Conservation (phyloP, 441 rosid genomes). For the Adansonia madagascariensis region DNA sequence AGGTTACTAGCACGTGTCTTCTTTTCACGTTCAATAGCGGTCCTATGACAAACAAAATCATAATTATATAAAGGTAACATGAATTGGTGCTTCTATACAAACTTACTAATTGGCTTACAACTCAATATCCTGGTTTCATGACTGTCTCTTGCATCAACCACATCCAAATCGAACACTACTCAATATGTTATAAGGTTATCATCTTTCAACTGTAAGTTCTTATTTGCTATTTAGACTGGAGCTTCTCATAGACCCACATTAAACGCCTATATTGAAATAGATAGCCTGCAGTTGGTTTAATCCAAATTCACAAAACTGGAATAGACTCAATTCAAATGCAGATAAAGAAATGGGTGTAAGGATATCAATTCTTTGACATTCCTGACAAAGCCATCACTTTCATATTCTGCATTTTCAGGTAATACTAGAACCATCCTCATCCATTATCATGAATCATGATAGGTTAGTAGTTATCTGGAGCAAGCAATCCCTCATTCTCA, state of each 20-base stretch:
- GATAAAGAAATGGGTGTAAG: neutral
- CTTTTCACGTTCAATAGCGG: conserved; percentile 80
- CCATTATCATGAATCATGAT: neutral
- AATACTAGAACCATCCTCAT: neutral
- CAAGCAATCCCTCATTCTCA: neutral
- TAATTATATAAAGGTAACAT: conserved; percentile 1
- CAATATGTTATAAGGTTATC: neutral
- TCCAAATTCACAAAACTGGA: neutral
- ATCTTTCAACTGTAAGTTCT: conserved; percentile 3
- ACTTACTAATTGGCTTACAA: neutral
- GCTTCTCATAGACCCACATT: neutral
- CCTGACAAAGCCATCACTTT: neutral
- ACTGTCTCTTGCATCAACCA: neutral
- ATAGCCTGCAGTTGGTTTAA: neutral
- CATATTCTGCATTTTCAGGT: neutral
- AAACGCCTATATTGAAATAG: neutral
- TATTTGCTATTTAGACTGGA: neutral
- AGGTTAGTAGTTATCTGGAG: neutral
- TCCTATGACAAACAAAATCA: conserved; percentile 41
- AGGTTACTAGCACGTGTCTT: conserved; percentile 62
- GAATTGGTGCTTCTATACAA: neutral
- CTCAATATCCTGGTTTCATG: neutral
- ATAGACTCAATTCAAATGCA: conserved; percentile 1
- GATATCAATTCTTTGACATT: neutral
- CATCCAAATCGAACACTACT: neutral